Conservation (phyloP, 345 rosid genomes). For the Eucalyptus viminalis region DNA sequence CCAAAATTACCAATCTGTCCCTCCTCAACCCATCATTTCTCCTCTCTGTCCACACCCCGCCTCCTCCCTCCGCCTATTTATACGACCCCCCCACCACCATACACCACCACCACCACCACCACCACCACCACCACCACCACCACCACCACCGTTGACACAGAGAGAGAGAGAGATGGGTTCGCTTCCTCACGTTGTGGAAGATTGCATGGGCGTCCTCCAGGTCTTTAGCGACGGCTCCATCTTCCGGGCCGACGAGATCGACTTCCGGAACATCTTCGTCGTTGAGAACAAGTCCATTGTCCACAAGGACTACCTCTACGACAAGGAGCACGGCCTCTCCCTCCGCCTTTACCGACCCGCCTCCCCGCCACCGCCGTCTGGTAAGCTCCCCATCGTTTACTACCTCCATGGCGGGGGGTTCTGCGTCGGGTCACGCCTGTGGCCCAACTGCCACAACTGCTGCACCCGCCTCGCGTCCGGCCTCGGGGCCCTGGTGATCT, state of each 20-base stretch:
- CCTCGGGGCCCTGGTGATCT: constrained; percentile 42
- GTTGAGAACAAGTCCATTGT: background rate
- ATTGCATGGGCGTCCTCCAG: constrained; percentile 56
- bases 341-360: background rate
- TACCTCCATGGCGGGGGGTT: constrained; percentile 87
- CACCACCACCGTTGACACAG: background rate
- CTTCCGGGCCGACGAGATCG: background rate
- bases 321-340: background rate
- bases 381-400: constrained; percentile 19
- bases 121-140: background rate
- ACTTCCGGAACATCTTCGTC: background rate
- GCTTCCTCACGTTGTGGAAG: constrained; percentile 43
- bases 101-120: background rate
- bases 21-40: background rate
- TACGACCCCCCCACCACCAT: background rate
- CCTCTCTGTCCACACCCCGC: background rate
- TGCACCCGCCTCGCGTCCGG: constrained; percentile 50
- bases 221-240: constrained; percentile 55
- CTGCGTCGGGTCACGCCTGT: constrained; percentile 60
- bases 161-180: constrained; percentile 27
- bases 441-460: constrained; percentile 70
- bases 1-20: background rate
- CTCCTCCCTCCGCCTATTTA: constrained; percentile 6
- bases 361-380: no score
- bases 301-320: background rate